A percentile compares a stretch with the other conserved stretches of the same genome.
Conservation (phyloP, 805 yeast species). For the Blastobotrys muscicola region DNA sequence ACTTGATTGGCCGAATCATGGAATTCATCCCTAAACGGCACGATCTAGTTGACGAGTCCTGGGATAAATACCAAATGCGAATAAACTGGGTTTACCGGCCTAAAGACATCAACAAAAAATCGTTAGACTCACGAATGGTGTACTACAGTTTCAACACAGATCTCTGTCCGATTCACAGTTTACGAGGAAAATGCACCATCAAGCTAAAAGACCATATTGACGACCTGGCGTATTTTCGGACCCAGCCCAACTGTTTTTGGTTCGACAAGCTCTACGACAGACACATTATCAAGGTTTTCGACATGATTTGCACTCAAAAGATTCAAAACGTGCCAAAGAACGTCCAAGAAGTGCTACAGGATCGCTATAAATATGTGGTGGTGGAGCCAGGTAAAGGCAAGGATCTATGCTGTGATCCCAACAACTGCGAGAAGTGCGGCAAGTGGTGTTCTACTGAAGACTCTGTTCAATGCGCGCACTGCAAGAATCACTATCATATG, state of each 20-base stretch:
- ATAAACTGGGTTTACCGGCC: constrained; percentile 92
- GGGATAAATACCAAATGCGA: constrained; percentile 48
- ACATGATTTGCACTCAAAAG: constrained; percentile 54
- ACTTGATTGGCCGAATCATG: constrained; percentile 74
- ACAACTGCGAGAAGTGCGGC: constrained; percentile 65
- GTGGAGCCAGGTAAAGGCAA: constrained; percentile 61
- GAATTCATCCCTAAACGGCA: constrained; percentile 46
- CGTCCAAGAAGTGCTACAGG: constrained; percentile 51
- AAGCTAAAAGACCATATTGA: constrained; percentile 58
- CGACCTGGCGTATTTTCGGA: constrained; percentile 45
- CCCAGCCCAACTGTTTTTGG: constrained; percentile 64
- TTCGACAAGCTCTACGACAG: constrained; percentile 80
- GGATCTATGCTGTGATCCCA: constrained; percentile 53
- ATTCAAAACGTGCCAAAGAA: constrained; percentile 49
- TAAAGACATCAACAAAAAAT: constrained; percentile 61
- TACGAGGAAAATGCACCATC: constrained; percentile 68
- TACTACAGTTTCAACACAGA: constrained; percentile 84
- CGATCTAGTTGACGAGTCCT: constrained; percentile 29
- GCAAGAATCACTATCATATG: constrained; percentile 65
- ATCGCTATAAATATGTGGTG: constrained; percentile 64
- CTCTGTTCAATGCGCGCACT: constrained; percentile 71
- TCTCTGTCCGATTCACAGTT: constrained; percentile 63
- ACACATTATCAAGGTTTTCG: constrained; percentile 75
- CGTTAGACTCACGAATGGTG: constrained; percentile 63
- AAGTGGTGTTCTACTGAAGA: constrained; percentile 76